phyloP scores from a whole-genome alignment of 768 basidiomycete species.

The Tulasnella sp. region DNA sequence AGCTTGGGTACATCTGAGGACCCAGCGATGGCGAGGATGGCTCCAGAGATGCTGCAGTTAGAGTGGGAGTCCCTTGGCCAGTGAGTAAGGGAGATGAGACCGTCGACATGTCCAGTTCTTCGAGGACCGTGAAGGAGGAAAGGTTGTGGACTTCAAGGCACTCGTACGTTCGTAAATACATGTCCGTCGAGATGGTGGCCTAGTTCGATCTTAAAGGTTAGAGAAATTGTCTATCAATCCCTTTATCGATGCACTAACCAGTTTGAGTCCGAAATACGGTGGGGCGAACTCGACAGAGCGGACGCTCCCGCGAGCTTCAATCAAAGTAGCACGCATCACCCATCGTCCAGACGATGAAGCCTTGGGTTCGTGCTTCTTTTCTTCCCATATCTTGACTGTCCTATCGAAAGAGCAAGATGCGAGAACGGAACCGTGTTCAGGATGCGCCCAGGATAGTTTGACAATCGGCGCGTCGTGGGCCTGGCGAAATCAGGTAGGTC shows the following conservation, averaged over 20 bases:
- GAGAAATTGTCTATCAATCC: background rate
- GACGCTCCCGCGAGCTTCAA: slow-evolving; percentile 81
- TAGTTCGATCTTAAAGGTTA: slow-evolving; percentile 28
- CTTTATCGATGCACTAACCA: slow-evolving; percentile 49
- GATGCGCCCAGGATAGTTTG: slow-evolving; percentile 82
- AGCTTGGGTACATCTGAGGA: background rate
- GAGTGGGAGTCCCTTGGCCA: slow-evolving; percentile 15
- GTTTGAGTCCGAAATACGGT: slow-evolving; percentile 76
- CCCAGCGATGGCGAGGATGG: slow-evolving; percentile 46
- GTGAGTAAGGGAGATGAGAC: slow-evolving; percentile 39
- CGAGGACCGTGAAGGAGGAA: slow-evolving; percentile 63
- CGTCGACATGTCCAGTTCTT: slow-evolving; percentile 65
- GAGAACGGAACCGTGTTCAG: slow-evolving; percentile 81
- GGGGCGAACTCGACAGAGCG: slow-evolving; percentile 83
- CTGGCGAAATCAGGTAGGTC: slow-evolving; percentile 35
- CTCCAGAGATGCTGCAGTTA: slow-evolving; percentile 31
- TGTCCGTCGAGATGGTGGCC: slow-evolving; percentile 88
- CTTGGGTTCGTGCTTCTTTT: slow-evolving; percentile 25
- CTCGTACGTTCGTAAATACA: slow-evolving; percentile 80
- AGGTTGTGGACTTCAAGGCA: slow-evolving; percentile 56
- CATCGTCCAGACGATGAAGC: slow-evolving; percentile 40
- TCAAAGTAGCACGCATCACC: slow-evolving; percentile 64
- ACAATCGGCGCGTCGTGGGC: slow-evolving; percentile 93
- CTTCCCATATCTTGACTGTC: slow-evolving; percentile 87
- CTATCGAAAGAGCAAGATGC: slow-evolving; percentile 87